A percentile compares a stretch with the other conserved stretches of the same genome.
Evolutionary conservation across 148 eudicot genomes (phyloP).

Genomic region (Camellia granthamiana): DNA sequence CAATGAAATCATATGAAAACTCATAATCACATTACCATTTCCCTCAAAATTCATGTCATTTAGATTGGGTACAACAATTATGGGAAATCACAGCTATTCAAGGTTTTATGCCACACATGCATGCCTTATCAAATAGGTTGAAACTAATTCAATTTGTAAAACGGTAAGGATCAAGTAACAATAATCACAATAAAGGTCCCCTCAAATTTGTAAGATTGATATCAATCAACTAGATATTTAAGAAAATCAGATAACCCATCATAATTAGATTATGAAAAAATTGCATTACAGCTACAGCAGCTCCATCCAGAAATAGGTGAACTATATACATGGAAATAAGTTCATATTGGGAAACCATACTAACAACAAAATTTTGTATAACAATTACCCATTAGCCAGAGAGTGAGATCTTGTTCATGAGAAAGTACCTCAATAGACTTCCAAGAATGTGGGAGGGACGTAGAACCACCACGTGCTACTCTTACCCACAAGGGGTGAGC

Average conservation of each 20-base stretch:
- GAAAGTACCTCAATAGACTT: too few relatives aligned
- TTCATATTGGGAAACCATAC: neutral
- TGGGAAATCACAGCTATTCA: neutral
- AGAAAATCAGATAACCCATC: neutral
- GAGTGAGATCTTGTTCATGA: neutral
- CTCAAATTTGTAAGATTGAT: neutral
- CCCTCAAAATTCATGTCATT: too few relatives aligned
- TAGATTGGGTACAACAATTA: too few relatives aligned
- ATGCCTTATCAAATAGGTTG: too few relatives aligned
- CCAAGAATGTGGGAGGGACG: neutral
- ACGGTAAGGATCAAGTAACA: neutral
- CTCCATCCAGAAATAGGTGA: neutral
- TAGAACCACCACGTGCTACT: neutral
- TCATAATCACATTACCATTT: too few relatives aligned
- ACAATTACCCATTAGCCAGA: neutral
- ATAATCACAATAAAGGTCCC: neutral
- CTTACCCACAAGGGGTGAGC: constrained; percentile 76
- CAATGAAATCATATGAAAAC: too few relatives aligned
- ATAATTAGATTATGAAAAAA: neutral
- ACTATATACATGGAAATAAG: neutral
- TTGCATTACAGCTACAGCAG: constrained; percentile 12
- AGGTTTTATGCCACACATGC: too few relatives aligned
- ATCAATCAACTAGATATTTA: neutral
- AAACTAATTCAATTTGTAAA: neutral
- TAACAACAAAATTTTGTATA: neutral